Percentiles rank a stretch among this genome's conserved stretches.
phyloP scores from a whole-genome alignment of 306 rosid genomes.

The Canavalia ensiformis region DNA sequence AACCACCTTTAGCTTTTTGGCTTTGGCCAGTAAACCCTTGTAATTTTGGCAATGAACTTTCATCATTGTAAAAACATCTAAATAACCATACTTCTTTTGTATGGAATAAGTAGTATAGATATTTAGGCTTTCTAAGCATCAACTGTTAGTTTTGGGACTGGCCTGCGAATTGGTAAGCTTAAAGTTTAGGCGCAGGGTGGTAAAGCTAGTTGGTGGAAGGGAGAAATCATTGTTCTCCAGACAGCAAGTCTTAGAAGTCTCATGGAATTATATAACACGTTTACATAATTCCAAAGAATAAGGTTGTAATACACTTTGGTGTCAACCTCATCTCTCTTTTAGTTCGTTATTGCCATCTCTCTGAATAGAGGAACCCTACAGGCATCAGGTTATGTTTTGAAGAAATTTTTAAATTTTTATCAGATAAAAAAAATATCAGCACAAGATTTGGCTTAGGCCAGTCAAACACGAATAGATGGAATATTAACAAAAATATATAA shows the following conservation, averaged over 20 bases:
- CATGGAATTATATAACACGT: neutral
- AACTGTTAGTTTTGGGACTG: neutral
- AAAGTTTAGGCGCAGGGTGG: neutral
- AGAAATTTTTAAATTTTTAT: neutral
- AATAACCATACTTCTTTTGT: neutral
- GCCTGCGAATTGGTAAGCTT: neutral
- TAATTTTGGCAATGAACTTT: neutral
- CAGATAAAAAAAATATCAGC: neutral
- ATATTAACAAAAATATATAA: neutral
- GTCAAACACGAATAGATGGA: neutral
- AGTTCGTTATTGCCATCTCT: neutral
- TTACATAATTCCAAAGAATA: neutral
- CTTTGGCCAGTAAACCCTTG: neutral
- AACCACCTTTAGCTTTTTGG: no score
- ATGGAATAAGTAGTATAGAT: neutral
- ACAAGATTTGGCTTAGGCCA: neutral
- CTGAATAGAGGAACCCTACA: neutral
- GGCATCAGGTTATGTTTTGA: neutral
- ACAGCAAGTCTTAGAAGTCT: neutral
- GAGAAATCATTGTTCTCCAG: neutral
- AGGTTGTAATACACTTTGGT: neutral
- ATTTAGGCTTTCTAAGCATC: constrained; percentile 13
- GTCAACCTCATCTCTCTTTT: neutral
- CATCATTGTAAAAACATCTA: neutral
- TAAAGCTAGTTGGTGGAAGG: neutral